Conservation (phyloP, 2,329 filamentous ascomycete genomes). For the Hirsutella minnesotensis region DNA sequence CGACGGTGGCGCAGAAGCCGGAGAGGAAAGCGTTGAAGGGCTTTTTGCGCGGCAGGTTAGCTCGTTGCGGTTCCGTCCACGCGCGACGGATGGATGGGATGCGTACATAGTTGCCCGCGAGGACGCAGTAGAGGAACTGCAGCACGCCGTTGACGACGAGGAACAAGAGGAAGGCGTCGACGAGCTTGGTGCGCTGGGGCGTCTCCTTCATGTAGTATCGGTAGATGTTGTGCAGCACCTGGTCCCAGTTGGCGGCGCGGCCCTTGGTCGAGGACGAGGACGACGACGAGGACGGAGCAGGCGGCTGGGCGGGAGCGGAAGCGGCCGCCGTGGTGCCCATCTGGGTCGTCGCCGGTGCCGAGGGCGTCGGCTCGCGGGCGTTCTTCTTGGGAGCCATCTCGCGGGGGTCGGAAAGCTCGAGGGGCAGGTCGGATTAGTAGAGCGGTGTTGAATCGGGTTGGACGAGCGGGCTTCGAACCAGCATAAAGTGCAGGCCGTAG, state of each 20-base stretch:
- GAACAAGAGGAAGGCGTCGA: conserved; percentile 86
- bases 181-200: conserved; percentile 79
- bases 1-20: conserved; percentile 87
- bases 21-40: conserved; percentile 98
- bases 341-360: conserved; percentile 20
- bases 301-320: conserved; percentile 12
- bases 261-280: conserved; percentile 9
- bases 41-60: conserved; percentile 31
- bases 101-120: conserved; percentile 90
- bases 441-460: not conserved
- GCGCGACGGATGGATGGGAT: not conserved
- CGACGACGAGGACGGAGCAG: conserved; percentile 8
- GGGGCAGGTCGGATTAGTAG: not conserved
- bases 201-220: conserved; percentile 70
- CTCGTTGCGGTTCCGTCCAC: not conserved
- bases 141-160: conserved; percentile 74
- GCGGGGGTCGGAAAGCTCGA: not conserved
- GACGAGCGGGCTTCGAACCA: not conserved
- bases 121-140: conserved; percentile 85
- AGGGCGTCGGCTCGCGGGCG: conserved; percentile 18
- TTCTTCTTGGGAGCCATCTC: conserved; percentile 42
- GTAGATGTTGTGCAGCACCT: conserved; percentile 60
- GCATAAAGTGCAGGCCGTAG: not conserved
- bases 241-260: conserved; percentile 29
- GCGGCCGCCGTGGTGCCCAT: conserved; percentile 15